Conservation (phyloP, 2,329 filamentous ascomycete genomes). For the Neonectria neomacrospora region DNA sequence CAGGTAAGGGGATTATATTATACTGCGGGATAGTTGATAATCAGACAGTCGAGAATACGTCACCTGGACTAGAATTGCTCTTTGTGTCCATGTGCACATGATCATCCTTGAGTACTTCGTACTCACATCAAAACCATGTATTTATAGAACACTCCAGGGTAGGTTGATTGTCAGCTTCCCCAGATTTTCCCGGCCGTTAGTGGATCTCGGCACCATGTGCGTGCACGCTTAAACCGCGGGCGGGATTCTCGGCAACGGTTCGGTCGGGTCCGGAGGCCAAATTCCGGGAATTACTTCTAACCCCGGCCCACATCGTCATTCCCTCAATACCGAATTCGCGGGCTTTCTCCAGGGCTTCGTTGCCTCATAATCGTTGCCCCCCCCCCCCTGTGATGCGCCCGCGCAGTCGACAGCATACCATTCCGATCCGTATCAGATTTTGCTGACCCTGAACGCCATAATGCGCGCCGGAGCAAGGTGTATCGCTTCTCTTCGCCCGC, state of each 20-base stretch:
- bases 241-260: constrained; percentile 35
- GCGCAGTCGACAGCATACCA: constrained; percentile 15
- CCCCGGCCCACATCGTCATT: constrained; percentile 43
- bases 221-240: constrained; percentile 39
- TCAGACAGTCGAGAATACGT: too few relatives aligned
- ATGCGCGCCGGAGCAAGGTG: constrained; percentile 38
- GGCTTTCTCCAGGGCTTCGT: constrained; percentile 34
- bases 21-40: background rate
- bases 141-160: constrained; percentile 33
- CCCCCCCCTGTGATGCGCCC: constrained; percentile 22
- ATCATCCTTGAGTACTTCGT: background rate
- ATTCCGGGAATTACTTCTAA: constrained; percentile 42
- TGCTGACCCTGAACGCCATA: constrained; percentile 19
- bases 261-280: constrained; percentile 35
- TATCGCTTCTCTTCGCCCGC: constrained; percentile 31
- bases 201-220: constrained; percentile 24
- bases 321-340: constrained; percentile 42
- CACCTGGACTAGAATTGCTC: too few relatives aligned
- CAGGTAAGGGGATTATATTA: background rate
- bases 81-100: constrained; percentile 16
- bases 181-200: constrained; percentile 30
- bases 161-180: background rate
- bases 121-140: background rate
- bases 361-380: constrained; percentile 18
- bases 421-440: constrained; percentile 8